Evolutionary conservation across 495 filamentous ascomycete genomes (phyloP).

Genomic region (Penicillium fimorum): DNA sequence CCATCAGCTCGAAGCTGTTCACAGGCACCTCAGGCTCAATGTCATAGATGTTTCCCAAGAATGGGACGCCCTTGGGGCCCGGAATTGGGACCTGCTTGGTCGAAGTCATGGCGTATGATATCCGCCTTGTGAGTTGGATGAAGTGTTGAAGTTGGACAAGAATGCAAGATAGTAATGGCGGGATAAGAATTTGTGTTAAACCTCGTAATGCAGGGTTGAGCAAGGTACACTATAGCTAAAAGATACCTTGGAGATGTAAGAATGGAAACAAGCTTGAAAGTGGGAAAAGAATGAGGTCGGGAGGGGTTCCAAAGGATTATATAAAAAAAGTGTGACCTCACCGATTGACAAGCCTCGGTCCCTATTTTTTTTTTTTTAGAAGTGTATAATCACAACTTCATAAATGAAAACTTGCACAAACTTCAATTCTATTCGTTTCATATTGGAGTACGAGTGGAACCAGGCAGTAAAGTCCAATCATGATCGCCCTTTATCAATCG

Average conservation of each 20-base stretch:
- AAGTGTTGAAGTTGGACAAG: neutral
- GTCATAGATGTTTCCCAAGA: constrained; percentile 65
- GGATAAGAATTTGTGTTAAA: neutral
- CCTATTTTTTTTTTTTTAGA: neutral
- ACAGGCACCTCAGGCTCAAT: constrained; percentile 53
- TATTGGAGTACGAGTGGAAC: too few species aligned
- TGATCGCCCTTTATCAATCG: neutral
- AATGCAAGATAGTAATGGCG: neutral
- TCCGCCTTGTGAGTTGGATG: neutral
- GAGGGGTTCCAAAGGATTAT: neutral
- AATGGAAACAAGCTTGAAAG: neutral
- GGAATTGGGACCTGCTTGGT: constrained; percentile 48
- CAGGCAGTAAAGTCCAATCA: constrained; percentile 2
- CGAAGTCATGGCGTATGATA: constrained; percentile 17
- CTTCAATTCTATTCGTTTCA: neutral
- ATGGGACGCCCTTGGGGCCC: constrained; percentile 58
- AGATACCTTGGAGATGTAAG: neutral
- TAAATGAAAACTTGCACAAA: neutral
- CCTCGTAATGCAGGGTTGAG: neutral
- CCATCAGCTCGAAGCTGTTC: constrained; percentile 52
- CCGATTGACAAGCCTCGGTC: neutral
- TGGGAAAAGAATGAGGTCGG: neutral
- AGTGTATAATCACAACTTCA: neutral
- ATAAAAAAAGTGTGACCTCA: neutral
- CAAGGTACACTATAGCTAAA: neutral